Evolutionary conservation across 805 yeast species (phyloP).

Genomic region (Yarrowia porcina): DNA sequence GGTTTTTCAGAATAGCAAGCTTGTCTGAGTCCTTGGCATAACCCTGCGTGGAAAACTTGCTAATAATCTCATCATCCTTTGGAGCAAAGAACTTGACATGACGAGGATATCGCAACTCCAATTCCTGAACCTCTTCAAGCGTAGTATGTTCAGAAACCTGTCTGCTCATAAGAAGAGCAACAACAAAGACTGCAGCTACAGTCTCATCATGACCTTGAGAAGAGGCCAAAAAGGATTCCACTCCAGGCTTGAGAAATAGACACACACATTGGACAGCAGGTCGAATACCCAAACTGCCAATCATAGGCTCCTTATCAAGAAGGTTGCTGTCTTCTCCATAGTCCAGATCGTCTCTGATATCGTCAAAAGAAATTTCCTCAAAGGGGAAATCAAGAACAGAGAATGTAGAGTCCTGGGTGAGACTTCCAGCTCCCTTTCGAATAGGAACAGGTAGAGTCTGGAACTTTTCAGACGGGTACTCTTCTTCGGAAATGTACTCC

Average conservation of each 20-base stretch:
- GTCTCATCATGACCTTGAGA: not conserved
- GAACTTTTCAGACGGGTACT: not conserved
- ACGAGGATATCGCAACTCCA: not conserved
- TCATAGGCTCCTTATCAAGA: not conserved
- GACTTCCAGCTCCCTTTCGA: not conserved
- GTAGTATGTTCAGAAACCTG: not conserved
- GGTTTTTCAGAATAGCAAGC: not conserved
- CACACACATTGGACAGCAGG: not conserved
- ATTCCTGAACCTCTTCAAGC: not conserved
- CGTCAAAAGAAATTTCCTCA: not conserved
- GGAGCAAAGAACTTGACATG: conserved; percentile 11
- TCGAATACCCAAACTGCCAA: not conserved
- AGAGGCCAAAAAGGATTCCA: not conserved
- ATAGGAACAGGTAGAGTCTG: not conserved
- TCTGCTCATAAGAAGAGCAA: not conserved
- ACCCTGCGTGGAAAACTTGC: not conserved
- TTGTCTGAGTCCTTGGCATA: not conserved
- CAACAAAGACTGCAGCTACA: not conserved
- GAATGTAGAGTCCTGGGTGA: not conserved
- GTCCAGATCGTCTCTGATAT: not conserved
- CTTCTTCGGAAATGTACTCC: not conserved
- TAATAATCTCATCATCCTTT: not conserved
- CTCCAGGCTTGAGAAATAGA: not conserved
- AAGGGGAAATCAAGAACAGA: not conserved
- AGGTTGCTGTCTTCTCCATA: not conserved